A percentile compares a stretch with the other conserved stretches of the same genome.
Conservation (phyloP, 768 basidiomycete species). For the Leccinum variicolor region DNA sequence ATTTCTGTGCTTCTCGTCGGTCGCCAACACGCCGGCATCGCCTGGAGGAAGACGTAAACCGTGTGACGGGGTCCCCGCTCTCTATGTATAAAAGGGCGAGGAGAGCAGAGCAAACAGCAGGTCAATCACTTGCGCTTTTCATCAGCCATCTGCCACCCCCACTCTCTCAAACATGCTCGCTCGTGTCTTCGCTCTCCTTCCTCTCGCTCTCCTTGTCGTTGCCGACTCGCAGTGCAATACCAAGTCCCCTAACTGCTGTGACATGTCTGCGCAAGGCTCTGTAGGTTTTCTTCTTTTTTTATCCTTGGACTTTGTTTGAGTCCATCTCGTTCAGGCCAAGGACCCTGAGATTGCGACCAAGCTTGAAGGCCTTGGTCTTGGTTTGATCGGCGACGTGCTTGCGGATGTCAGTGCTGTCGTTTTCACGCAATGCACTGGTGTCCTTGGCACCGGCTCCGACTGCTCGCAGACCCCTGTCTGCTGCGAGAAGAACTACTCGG, state of each 20-base stretch:
- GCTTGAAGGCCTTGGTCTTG: not conserved
- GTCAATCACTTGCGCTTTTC: not conserved
- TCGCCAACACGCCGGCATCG: not conserved
- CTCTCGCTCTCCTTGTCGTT: conserved; percentile 14
- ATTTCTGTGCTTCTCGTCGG: too few species aligned
- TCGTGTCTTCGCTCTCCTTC: conserved; percentile 16
- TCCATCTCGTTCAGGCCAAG: too few species aligned
- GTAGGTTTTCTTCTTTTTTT: conserved; percentile 1
- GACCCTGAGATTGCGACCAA: too few species aligned
- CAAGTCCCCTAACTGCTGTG: conserved; percentile 10
- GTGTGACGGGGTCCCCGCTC: not conserved
- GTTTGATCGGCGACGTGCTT: not conserved
- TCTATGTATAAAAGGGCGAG: not conserved
- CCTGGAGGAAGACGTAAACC: not conserved
- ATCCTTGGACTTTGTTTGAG: not conserved
- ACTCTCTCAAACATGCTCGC: conserved; percentile 11
- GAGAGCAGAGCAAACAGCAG: not conserved
- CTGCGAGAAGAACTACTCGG: not conserved
- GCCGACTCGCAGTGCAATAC: conserved; percentile 2
- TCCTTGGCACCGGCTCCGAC: too few species aligned
- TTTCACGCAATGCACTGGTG: not conserved
- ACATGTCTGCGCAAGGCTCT: not conserved
- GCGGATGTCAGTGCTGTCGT: not conserved
- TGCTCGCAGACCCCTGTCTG: too few species aligned
- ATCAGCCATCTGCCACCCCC: not conserved